phyloP scores from a whole-genome alignment of 164 flowering plant genomes.

The Annona cherimola region DNA sequence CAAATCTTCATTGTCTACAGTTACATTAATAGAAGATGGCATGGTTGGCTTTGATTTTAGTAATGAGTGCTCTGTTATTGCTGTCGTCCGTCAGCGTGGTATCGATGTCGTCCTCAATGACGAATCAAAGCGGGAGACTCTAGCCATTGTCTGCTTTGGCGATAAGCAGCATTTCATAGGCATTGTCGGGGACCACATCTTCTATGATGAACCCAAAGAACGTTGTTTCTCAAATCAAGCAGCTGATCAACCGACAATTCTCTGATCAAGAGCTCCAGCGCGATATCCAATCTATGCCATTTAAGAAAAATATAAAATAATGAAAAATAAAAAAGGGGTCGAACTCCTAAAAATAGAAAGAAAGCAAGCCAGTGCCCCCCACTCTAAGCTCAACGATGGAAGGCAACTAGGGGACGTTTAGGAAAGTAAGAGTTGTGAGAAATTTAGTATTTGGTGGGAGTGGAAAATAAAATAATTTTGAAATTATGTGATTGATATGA shows the following conservation, averaged over 20 bases:
- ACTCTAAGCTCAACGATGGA: no score
- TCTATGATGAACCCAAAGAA: constrained; percentile 83
- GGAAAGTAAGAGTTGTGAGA: no score
- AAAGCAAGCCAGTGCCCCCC: no score
- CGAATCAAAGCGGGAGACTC: constrained; percentile 88
- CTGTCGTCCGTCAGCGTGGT: constrained; percentile 83
- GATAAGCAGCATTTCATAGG: constrained; percentile 90
- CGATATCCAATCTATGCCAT: constrained; percentile 66
- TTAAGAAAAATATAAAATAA: constrained; percentile 4
- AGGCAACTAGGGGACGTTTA: no score
- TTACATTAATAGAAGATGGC: constrained; percentile 40
- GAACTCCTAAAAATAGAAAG: no score
- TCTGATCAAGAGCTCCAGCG: constrained; percentile 77
- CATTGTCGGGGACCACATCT: constrained; percentile 84
- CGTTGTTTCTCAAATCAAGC: constrained; percentile 71
- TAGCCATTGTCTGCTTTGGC: constrained; percentile 83
- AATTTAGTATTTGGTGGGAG: no score
- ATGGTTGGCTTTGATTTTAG: constrained; percentile 93
- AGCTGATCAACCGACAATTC: constrained; percentile 65
- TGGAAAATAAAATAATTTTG: no score
- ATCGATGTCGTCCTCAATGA: constrained; percentile 93
- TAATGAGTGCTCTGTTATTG: constrained; percentile 83
- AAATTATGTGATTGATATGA: no score
- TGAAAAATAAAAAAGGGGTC: neutral
- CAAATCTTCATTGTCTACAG: no score